Evolutionary conservation across 495 filamentous ascomycete species (phyloP).

Genomic region (Monascus purpureus): DNA sequence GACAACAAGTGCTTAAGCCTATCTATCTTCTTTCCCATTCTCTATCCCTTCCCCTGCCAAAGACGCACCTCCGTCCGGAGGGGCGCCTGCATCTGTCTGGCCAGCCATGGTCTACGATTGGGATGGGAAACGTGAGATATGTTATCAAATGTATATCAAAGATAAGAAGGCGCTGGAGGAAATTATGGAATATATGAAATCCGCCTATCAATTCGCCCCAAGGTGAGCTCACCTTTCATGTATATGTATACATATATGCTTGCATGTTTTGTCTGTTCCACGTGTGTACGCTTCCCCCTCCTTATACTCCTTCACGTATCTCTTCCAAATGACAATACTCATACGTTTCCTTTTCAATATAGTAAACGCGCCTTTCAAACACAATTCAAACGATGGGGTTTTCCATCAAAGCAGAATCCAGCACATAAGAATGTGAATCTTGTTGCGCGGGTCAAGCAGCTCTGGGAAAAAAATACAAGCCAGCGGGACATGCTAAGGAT

Average conservation of each 20-base stretch:
- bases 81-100: constrained; percentile 7
- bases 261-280: not conserved
- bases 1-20: constrained; percentile 24
- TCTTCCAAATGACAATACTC: too few relatives aligned
- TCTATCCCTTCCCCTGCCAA: not conserved
- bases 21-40: constrained; percentile 4
- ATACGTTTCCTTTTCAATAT: too few relatives aligned
- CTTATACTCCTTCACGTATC: not conserved
- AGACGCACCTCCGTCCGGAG: constrained; percentile 18
- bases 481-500: constrained; percentile 61
- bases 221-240: too few relatives aligned
- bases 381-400: constrained; percentile 65
- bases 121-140: constrained; percentile 54
- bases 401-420: constrained; percentile 58
- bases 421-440: constrained; percentile 52
- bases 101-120: constrained; percentile 58
- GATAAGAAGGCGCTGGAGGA: constrained; percentile 56
- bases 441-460: constrained; percentile 51
- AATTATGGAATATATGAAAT: constrained; percentile 49
- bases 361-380: constrained; percentile 63
- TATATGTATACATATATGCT: too few relatives aligned
- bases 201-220: constrained; percentile 46
- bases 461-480: constrained; percentile 59
- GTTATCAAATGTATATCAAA: constrained; percentile 59
- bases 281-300: not conserved